These are phyloP conservation scores for Lasiodiplodia hormozganensis DNA, from an alignment of 2,329 filamentous ascomycete species.

Conservation along the genomic window DNA sequence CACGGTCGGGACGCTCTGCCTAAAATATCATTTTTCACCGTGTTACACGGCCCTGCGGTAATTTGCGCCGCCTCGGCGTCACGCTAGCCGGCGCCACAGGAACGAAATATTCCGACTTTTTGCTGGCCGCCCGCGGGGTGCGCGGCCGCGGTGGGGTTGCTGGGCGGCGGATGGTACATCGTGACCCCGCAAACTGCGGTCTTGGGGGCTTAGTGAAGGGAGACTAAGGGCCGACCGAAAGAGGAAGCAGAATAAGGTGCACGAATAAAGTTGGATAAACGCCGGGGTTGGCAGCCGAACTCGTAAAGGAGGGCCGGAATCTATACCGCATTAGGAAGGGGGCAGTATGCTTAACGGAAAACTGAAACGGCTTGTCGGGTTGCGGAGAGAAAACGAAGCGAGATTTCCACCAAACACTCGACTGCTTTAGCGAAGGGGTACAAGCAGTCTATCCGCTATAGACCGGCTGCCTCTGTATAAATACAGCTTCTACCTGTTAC, in stretches of 20 bases:
- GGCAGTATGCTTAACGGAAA: slow-evolving; percentile 19
- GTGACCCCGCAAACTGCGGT: not conserved
- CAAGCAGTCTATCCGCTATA: not conserved
- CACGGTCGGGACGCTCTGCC: slow-evolving; percentile 9
- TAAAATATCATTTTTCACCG: slow-evolving; percentile 1
- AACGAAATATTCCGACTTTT: slow-evolving; percentile 1
- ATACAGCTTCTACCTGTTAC: not conserved
- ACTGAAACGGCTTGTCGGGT: slow-evolving; percentile 10
- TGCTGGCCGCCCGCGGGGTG: not conserved
- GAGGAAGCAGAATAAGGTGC: not conserved
- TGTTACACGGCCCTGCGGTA: slow-evolving; percentile 2
- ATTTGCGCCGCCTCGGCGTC: slow-evolving; percentile 6
- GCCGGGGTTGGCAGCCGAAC: not conserved
- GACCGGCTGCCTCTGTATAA: not conserved
- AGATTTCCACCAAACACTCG: slow-evolving; percentile 13
- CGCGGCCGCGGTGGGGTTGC: not conserved
- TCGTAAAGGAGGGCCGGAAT: not conserved
- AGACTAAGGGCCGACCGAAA: not conserved
- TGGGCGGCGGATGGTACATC: not conserved
- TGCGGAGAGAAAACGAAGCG: slow-evolving; percentile 11
- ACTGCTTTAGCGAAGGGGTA: not conserved
- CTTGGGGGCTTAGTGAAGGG: not conserved
- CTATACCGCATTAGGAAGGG: not conserved
- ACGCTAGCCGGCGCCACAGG: slow-evolving; percentile 5
- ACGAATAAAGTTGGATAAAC: slow-evolving; percentile 14